These are phyloP conservation scores for Colletotrichum higginsianum DNA, from an alignment of 2,329 filamentous ascomycete species.

Conservation along the genomic window DNA sequence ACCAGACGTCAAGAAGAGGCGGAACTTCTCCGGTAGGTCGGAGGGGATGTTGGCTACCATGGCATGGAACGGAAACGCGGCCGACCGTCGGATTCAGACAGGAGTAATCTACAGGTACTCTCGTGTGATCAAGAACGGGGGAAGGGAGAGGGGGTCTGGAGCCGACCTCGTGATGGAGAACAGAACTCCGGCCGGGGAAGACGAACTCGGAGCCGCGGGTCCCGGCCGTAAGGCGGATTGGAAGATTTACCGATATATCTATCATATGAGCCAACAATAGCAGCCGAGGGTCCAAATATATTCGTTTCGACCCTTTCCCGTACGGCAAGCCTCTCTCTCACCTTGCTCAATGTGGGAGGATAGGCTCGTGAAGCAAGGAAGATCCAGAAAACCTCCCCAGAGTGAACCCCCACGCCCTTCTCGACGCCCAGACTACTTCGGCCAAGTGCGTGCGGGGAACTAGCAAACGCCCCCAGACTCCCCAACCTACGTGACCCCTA, in stretches of 20 bases:
- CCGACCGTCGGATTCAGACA: too few species aligned
- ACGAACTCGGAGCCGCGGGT: not conserved
- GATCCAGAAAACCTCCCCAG: not conserved
- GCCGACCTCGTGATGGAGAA: not conserved
- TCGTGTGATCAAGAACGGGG: not conserved
- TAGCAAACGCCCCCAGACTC: not conserved
- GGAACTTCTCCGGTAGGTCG: not conserved
- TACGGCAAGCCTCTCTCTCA: not conserved
- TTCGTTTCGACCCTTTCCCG: not conserved
- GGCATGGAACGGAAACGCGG: not conserved
- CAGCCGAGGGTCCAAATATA: too few species aligned
- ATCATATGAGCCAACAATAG: not conserved
- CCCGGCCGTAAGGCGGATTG: not conserved
- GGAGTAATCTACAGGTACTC: too few species aligned
- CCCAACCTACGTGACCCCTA: not conserved
- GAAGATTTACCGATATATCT: not conserved
- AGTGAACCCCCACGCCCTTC: slow-evolving; percentile 10
- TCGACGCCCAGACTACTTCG: not conserved
- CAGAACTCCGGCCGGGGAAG: slow-evolving; percentile 7
- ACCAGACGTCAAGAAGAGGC: not conserved
- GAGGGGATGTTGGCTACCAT: not conserved
- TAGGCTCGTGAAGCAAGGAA: not conserved
- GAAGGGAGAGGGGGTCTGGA: too few species aligned
- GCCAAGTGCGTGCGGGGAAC: slow-evolving; percentile 1
- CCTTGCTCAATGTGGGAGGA: not conserved